Evolutionary conservation across 306 rosid genomes (phyloP), one percentile per base, ranked within the genome.

Genomic region (Nissolia schottii): DNA sequence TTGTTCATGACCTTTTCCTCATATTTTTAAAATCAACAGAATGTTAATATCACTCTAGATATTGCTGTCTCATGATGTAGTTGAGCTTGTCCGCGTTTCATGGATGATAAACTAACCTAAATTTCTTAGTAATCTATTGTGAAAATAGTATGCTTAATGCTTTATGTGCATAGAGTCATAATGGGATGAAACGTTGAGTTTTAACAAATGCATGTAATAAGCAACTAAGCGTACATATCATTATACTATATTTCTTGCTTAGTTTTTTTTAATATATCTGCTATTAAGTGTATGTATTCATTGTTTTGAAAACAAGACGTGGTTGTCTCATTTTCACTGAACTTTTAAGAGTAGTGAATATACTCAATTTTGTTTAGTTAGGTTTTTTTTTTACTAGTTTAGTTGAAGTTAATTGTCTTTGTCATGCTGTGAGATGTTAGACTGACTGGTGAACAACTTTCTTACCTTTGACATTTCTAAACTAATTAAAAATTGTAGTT

Each of bases 401-500:
- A 27, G 45, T 34, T 63, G 12, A 73, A 61, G 48, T 6, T 46
- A 32, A 35, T 40, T 51, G 48, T 43, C 45, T 27, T 24, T 32
- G 18, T 46, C 46, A 12, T 15, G 16, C 54, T 76, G 6, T 73
- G 31, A 54, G 66, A 67, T 55, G 50, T 34, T 69, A n/a, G 60
- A 28, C 73, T 70, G 72, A 49, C 32, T 67, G 51, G 71, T 31
- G 58, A 70, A 38, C 37, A 77, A 76, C 50, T 43, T 59, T 40
- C 57, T 55, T 62, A 0, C 38, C 32, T 51, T 34, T 43, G 62
- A 50, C 24, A 18, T 32, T 29, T n/a, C 41, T 65, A 27, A 75
- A 23, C 31, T n/a, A 68, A 75, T 38, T 48, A 51, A 12, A 62
- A 76, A 29, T 32, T 63, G n/a, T 45, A 24, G 61, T 29, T 50